These are phyloP conservation scores for Zasmidium cellare DNA, from an alignment of 2,329 filamentous ascomycete species.

Conservation along the genomic window DNA sequence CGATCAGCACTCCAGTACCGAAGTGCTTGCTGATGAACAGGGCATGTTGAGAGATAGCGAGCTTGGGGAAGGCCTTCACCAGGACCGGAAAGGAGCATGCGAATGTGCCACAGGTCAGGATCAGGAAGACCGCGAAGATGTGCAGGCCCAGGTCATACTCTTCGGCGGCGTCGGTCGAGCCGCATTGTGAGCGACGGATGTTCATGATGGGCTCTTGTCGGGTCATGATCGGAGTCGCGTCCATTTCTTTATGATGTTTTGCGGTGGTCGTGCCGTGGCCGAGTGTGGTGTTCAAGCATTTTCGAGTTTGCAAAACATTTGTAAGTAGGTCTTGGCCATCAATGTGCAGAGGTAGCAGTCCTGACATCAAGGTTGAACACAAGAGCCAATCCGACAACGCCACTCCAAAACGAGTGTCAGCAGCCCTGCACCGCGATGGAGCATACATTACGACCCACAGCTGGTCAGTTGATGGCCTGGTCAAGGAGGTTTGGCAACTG, in stretches of 20 bases:
- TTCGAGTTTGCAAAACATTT: neutral
- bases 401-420: no score
- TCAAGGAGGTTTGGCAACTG: no score
- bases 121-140: slow-evolving; percentile 56
- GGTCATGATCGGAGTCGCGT: neutral
- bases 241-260: neutral
- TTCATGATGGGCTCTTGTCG: neutral
- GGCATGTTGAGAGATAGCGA: slow-evolving; percentile 58
- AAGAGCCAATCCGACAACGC: neutral
- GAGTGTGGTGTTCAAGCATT: no score
- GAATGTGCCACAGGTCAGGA: slow-evolving; percentile 54
- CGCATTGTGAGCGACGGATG: neutral
- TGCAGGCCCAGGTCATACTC: slow-evolving; percentile 58
- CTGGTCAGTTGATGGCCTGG: no score
- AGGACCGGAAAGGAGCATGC: slow-evolving; percentile 63
- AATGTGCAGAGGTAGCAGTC: neutral
- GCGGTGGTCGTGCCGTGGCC: no score
- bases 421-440: no score
- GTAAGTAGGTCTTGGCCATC: neutral
- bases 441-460: no score
- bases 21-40: slow-evolving; percentile 61
- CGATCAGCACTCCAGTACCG: slow-evolving; percentile 56
- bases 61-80: slow-evolving; percentile 56
- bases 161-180: slow-evolving; percentile 31
- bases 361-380: neutral